These are phyloP conservation scores for Gossypium davidsonii DNA, from an alignment of 441 rosid genomes.

Conservation along the genomic window DNA sequence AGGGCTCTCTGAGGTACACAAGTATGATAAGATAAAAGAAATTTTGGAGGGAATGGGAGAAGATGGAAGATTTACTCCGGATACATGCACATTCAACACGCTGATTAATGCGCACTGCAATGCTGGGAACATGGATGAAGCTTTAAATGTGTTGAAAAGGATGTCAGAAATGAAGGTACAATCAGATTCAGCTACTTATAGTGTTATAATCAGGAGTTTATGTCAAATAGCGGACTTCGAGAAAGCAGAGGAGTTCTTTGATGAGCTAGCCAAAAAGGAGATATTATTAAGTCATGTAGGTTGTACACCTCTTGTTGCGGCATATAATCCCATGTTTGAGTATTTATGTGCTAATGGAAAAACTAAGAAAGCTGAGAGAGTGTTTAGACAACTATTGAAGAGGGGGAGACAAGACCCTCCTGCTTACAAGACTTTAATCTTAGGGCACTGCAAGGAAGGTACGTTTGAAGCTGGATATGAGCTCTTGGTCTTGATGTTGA, in stretches of 20 bases:
- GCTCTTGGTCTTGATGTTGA: constrained; percentile 65
- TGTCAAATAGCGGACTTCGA: constrained; percentile 50
- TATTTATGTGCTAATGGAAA: constrained; percentile 64
- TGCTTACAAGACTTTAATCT: constrained; percentile 58
- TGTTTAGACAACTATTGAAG: constrained; percentile 74
- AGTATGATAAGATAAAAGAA: constrained; percentile 49
- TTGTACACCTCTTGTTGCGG: constrained; percentile 64
- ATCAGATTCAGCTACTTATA: constrained; percentile 77
- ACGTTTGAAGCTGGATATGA: constrained; percentile 47
- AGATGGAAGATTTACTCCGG: constrained; percentile 47
- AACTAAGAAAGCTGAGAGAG: constrained; percentile 57
- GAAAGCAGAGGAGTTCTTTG: constrained; percentile 57
- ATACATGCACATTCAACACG: constrained; percentile 69
- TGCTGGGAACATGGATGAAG: constrained; percentile 53
- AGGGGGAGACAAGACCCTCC: constrained; percentile 77
- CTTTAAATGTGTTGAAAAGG: constrained; percentile 44
- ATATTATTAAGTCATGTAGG: constrained; percentile 48
- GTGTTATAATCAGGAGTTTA: constrained; percentile 56
- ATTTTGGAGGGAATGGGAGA: constrained; percentile 34
- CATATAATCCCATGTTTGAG: constrained; percentile 65
- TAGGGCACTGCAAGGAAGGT: constrained; percentile 71
- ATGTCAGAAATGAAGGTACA: constrained; percentile 44
- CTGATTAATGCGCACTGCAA: constrained; percentile 58
- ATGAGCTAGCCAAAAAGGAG: constrained; percentile 44
- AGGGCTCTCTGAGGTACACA: constrained; percentile 64